phyloP scores from a whole-genome alignment of 2,329 filamentous ascomycete species.

The Trichoderma sp. region DNA sequence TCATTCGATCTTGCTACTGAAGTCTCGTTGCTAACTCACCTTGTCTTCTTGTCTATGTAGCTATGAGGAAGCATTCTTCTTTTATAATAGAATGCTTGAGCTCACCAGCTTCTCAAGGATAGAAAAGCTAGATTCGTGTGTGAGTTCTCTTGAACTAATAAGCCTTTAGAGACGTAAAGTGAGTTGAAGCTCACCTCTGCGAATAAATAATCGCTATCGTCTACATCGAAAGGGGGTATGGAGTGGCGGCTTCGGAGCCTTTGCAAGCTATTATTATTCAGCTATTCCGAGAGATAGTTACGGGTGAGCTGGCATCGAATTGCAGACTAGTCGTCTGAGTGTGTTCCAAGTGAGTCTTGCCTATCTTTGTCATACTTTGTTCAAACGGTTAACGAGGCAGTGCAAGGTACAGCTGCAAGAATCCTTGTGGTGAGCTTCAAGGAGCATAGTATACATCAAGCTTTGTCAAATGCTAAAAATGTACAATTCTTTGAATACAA shows the following conservation, averaged over 20 bases:
- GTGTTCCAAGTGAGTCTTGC: neutral
- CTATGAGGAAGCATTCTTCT: too few relatives aligned
- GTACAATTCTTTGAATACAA: neutral
- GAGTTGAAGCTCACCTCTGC: too few relatives aligned
- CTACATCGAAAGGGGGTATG: neutral
- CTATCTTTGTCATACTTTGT: neutral
- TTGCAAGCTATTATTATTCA: neutral
- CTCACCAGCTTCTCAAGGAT: too few relatives aligned
- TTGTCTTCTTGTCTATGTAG: too few relatives aligned
- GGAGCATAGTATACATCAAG: neutral
- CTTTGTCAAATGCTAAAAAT: neutral
- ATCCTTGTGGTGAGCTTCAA: neutral
- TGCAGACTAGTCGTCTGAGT: neutral
- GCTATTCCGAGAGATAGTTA: neutral
- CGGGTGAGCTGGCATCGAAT: neutral
- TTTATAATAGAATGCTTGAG: too few relatives aligned
- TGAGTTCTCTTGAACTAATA: too few relatives aligned
- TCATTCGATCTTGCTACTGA: too few relatives aligned
- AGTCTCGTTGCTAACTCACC: too few relatives aligned
- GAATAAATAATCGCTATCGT: neutral
- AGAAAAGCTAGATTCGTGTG: too few relatives aligned
- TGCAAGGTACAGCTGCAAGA: neutral
- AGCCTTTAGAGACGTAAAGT: too few relatives aligned
- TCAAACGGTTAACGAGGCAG: neutral
- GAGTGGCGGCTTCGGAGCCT: neutral